These are phyloP conservation scores for Leucoagaricus sp. DNA, from an alignment of 1,284 basidiomycete genomes.

Conservation along the genomic window DNA sequence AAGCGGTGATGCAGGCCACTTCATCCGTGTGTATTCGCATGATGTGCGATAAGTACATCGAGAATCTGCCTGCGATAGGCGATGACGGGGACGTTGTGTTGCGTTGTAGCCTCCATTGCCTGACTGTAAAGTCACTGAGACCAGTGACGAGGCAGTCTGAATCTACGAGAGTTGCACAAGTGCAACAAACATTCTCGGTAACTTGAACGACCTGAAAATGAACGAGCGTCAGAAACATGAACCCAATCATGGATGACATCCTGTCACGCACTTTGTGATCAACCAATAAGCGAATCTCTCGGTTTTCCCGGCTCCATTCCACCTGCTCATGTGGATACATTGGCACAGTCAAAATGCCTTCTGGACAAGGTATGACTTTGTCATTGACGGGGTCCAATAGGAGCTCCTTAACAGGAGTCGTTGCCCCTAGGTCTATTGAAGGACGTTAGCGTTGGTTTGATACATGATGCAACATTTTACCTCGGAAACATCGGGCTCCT, in stretches of 20 bases:
- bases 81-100: conserved; percentile 15
- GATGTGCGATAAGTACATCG: conserved; percentile 62
- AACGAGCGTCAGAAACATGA: background rate
- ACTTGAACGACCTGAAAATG: conserved; percentile 66
- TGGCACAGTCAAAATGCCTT: conserved; percentile 61
- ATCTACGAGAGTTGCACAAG: conserved; percentile 79
- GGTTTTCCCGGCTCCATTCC: conserved; percentile 56
- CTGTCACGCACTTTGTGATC: conserved; percentile 55
- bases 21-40: conserved; percentile 76
- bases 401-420: conserved; percentile 51
- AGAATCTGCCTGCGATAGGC: conserved; percentile 21
- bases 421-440: conserved; percentile 49
- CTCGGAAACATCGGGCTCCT: conserved; percentile 57
- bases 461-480: conserved; percentile 35
- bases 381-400: conserved; percentile 59
- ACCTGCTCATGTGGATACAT: conserved; percentile 67
- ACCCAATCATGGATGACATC: background rate
- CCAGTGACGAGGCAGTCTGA: conserved; percentile 74
- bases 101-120: conserved; percentile 71
- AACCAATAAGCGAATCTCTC: conserved; percentile 60
- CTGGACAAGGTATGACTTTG: conserved; percentile 63
- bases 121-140: conserved; percentile 73
- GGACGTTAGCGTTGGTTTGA: conserved; percentile 18
- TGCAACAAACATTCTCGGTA: conserved; percentile 71
- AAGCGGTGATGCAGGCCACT: conserved; percentile 74